Base-by-base conservation (phyloP, 805 yeast genomes). In the Brettanomyces custersianus region DNA sequence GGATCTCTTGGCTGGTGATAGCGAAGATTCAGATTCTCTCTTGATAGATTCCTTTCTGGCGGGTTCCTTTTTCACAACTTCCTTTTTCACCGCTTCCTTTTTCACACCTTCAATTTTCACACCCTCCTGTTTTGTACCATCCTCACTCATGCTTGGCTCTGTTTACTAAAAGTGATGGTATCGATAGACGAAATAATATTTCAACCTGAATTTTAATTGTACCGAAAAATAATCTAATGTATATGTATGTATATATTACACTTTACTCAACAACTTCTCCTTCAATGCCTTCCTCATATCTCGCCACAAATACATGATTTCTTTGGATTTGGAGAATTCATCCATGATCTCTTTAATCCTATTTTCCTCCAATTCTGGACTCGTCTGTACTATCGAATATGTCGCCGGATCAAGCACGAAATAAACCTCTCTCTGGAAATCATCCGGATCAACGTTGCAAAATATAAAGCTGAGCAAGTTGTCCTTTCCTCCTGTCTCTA, bases 391-490 rank as follows among this genome's bases (percentile, higher is more conserved):
- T 4, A 70, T 50, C 20, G 45, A 42, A 41, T 59, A 62, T 4
- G 41, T 44, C 12, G 59, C 62, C 1, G 74, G 63, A 32, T 62
- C 58, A 21, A 72, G 43, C 23, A 62, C 65, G 33, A 70, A 59
- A 40, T 62, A 58, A n/a, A 63, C 70, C 37, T 66, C 66, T 29
- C 59, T 57, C 28, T 63, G 62, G 29, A 59, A 57, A 43, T 71
- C 60, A 30, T 61, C 56, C 4, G 71, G 59, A 37, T 72, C 77
- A 8, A 72, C 56, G 40, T 72, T 68, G 19, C 47, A 55, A 44
- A 73, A 72, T 1, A 55, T 49, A 40, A 73, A 71, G 32, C 47
- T 49, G 13, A 73, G 50, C 5, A 38, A 36, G 29, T 46, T 48
- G 23, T 59, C 52, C 23, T 52, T 58, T 10, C 48, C 57, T 6